These are phyloP conservation scores for Pseudocercospora fijiensis DNA, from an alignment of 2,329 filamentous ascomycete genomes.

Conservation along the genomic window DNA sequence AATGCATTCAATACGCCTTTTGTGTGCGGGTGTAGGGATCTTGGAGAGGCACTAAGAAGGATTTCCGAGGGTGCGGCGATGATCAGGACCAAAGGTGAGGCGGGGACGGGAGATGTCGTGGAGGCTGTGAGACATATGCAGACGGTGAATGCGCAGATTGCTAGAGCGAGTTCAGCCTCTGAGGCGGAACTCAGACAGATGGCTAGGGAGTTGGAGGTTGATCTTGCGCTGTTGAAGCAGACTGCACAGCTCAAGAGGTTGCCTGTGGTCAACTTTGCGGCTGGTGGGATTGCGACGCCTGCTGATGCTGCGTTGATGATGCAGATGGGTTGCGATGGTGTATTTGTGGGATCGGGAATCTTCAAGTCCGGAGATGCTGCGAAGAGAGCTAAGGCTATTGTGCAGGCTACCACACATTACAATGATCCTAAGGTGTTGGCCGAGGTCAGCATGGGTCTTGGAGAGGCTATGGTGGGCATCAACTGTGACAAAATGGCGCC, in stretches of 20 bases:
- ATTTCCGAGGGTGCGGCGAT: slow-evolving; percentile 94
- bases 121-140: slow-evolving; percentile 97
- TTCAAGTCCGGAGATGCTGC: slow-evolving; percentile 94
- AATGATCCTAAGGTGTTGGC: slow-evolving; percentile 81
- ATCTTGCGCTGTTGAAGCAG: slow-evolving; percentile 77
- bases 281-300: slow-evolving; percentile 98
- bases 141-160: slow-evolving; percentile 80
- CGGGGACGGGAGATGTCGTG: slow-evolving; percentile 93
- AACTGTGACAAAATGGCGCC: slow-evolving; percentile 77
- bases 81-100: slow-evolving; percentile 98
- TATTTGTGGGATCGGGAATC: slow-evolving; percentile 95
- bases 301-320: slow-evolving; percentile 98
- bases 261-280: slow-evolving; percentile 96
- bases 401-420: slow-evolving; percentile 89
- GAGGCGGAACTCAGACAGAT: slow-evolving; percentile 75
- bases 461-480: slow-evolving; percentile 98
- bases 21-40: slow-evolving; percentile 92
- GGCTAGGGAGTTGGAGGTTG: slow-evolving; percentile 77
- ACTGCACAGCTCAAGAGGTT: slow-evolving; percentile 83
- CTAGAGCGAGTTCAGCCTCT: slow-evolving; percentile 62
- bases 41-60: slow-evolving; percentile 87
- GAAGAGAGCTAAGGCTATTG: slow-evolving; percentile 89
- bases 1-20: slow-evolving; percentile 78
- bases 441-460: slow-evolving; percentile 81
- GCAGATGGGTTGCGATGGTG: slow-evolving; percentile 96